Evolutionary conservation across 2,329 filamentous ascomycete species (phyloP), one percentile per base, ranked within the genome.

Genomic region (Ceratocystis colombiana): DNA sequence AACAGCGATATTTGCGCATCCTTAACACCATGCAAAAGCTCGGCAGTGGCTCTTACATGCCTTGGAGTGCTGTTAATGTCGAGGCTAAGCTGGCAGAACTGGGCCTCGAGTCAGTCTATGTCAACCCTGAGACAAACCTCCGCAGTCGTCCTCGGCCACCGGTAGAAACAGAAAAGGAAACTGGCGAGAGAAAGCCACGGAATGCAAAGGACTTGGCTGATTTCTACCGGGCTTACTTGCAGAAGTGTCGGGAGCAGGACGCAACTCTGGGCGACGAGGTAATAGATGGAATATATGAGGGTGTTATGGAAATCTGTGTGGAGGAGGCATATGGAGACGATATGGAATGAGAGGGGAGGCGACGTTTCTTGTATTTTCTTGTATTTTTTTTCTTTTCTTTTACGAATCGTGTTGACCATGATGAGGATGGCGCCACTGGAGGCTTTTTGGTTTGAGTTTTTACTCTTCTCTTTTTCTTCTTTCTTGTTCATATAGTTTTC

Each of bases 1-100:
- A 75, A 57, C 74, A 76, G 22, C 75, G 79, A 44, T 80, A 79
- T 69, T 71, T 76, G 22, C 71, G 71, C 6, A 73, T 82, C 3
- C 73, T 77, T 8, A 74, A 77, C 0, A 73, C 73, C 22, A 80
- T 83, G 72, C 76, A 77, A 68, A 79, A 82, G 64, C 73, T 77
- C 33, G 80, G 80, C 1, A 82, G 81, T 57, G 80, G 79, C 20
- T 71, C 72, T 55, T 77, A 78, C 64, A 77, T 78, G 68, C 77
- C 79, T 44, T 79, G 82, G 74, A 82, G 78, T 68, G 72, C 77
- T 3, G 75, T 74, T 37, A 79, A 82, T 68, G 75, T 84, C 48
- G 78, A 81, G 68, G 75, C 78, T 70, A 79, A 79, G 69, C 74
- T 83, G 1, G 77, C 82, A 65, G 77, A 78, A 68, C 69, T 76